Evolutionary conservation across 148 eudicot species (phyloP), one percentile per base, ranked within the genome.

Genomic region (Nyssa sinensis): DNA sequence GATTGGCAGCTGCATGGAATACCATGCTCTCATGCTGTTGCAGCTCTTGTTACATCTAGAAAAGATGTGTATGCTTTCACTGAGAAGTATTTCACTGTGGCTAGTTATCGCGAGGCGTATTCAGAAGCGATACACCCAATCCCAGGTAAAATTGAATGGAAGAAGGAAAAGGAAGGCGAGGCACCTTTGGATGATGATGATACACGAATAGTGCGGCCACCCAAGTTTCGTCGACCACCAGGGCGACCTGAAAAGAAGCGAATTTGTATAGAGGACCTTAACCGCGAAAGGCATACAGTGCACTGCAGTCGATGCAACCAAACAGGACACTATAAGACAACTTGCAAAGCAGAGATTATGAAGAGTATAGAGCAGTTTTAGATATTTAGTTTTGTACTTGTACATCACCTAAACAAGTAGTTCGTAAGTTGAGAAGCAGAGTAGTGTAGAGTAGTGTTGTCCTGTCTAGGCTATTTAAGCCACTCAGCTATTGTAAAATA

Each of bases 171-270:
- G 75, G 77, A 71, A 7, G 78, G 70, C 11, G 81, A 83, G 34
- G 71, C 41, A 31, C 10, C 70, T 32, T 31, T 73, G 29, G 81
- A 80, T 27, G 82, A 75, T 11, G 86, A 81, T 4, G 47, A 57
- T 14, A 23, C 33, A 16, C 76, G 32, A 59, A 58, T 79, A 29
- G 90, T 89, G 19, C 82, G 79, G 67, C 93, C 90, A 2, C 93
- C 93, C 19, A 89, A 87, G 84, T 70, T 77, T 39, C 78, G 87
- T 16, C 65, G 93, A 6, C 86, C 83, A 2, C 93, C 90, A 4
- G 90, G 93, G 13, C 76, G 93, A 9, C 93, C 93, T 2, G 87
- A 87, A 64, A 87, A 89, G 74, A 89, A 87, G 73, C 72, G 83
- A 47, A 37, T 81, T 53, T 83, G 86, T 64, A 65, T 78, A 1